Conservation (phyloP, 2,329 filamentous ascomycete species). For the Colletotrichum phormii region DNA sequence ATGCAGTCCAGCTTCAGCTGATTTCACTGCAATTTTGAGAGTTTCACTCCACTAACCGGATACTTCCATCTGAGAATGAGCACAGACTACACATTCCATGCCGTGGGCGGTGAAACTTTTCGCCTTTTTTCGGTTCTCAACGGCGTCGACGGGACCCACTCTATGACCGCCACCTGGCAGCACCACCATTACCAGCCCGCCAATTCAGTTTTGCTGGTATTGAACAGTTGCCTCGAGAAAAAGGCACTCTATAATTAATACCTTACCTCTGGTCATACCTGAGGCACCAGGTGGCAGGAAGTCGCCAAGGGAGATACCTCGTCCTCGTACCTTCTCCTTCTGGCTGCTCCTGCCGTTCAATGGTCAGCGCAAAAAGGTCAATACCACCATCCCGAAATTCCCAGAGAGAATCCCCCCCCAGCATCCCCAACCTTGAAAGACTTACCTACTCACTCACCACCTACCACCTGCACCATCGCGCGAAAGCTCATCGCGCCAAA, state of each 20-base stretch:
- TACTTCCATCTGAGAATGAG: neutral
- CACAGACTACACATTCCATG: neutral
- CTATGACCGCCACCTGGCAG: neutral
- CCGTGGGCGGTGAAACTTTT: constrained; percentile 16
- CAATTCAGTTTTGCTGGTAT: neutral
- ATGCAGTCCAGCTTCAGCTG: constrained; percentile 1
- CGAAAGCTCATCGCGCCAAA: neutral
- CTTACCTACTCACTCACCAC: too few relatives aligned
- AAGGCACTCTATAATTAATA: neutral
- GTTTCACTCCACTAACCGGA: neutral
- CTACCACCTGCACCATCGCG: neutral
- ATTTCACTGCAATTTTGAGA: constrained; percentile 6
- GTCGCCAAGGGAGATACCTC: neutral
- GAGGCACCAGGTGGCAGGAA: neutral
- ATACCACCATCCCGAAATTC: neutral
- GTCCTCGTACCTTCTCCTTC: neutral
- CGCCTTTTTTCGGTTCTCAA: neutral
- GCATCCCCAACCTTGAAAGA: neutral
- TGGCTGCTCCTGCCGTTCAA: neutral
- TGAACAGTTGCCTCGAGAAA: neutral
- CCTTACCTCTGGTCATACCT: neutral
- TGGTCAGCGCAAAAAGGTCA: neutral
- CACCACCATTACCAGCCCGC: neutral
- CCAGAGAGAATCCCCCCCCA: neutral
- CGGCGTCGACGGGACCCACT: neutral